phyloP scores from a whole-genome alignment of 2,329 filamentous ascomycete species.

The Ceratocystiopsis brevicomis region DNA sequence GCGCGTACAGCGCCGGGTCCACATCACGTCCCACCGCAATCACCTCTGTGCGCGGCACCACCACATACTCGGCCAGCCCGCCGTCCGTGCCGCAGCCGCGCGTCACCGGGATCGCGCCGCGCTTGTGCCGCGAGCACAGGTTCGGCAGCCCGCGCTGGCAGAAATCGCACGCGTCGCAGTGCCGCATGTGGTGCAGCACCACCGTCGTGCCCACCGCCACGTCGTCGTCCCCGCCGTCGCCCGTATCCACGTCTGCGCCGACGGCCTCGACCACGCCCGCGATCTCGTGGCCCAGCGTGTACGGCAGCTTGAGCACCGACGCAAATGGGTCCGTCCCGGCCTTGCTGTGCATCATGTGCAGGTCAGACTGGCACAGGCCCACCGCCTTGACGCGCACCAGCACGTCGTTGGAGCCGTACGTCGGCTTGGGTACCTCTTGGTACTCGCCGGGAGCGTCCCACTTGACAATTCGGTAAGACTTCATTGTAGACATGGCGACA shows the following conservation, averaged over 20 bases:
- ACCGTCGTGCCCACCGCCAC: constrained; percentile 1
- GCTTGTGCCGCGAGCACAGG: neutral
- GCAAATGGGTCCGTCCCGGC: constrained; percentile 1
- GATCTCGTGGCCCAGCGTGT: constrained; percentile 1
- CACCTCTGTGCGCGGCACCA: constrained; percentile 1
- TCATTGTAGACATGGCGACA: neutral
- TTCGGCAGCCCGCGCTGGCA: constrained; percentile 1
- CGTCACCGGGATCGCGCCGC: neutral
- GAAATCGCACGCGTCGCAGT: constrained; percentile 1
- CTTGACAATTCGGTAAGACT: neutral
- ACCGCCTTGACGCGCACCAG: constrained; percentile 2
- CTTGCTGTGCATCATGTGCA: constrained; percentile 1
- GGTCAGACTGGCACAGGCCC: neutral
- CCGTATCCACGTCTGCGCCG: neutral
- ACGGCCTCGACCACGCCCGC: constrained; percentile 1
- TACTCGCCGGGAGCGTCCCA: constrained; percentile 1
- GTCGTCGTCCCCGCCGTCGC: neutral
- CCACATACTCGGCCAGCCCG: constrained; percentile 1
- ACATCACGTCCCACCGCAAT: neutral
- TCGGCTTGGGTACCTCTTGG: neutral
- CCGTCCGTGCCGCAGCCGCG: constrained; percentile 1
- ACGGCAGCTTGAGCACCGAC: neutral
- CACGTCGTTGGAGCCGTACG: constrained; percentile 1
- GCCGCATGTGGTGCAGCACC: constrained; percentile 1
- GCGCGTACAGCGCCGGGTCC: constrained; percentile 1